phyloP scores from a whole-genome alignment of 2,329 filamentous ascomycete genomes.

The Penicillium sp. region DNA sequence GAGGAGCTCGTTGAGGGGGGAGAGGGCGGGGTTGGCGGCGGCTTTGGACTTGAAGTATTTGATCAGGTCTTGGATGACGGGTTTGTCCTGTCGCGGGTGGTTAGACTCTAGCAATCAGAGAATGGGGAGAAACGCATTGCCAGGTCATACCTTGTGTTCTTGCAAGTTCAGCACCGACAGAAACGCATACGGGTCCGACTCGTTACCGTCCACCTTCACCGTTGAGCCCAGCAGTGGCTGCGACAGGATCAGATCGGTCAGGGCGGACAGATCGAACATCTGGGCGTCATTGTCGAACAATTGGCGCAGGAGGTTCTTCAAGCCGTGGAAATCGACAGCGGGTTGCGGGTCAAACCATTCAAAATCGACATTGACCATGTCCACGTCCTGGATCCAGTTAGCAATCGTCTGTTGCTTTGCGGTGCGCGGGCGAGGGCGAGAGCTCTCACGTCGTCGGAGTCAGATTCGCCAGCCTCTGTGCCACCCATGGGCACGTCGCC shows the following conservation, averaged over 20 bases:
- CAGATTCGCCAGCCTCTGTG: slow-evolving; percentile 42
- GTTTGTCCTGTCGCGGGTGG: slow-evolving; percentile 57
- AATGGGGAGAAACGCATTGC: neutral
- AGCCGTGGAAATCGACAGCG: slow-evolving; percentile 89
- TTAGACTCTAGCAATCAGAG: slow-evolving; percentile 2
- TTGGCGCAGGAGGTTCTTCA: slow-evolving; percentile 86
- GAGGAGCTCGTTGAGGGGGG: slow-evolving; percentile 61
- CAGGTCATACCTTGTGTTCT: slow-evolving; percentile 62
- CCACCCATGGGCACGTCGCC: slow-evolving; percentile 48
- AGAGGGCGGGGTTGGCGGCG: slow-evolving; percentile 57
- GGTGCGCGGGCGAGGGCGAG: neutral
- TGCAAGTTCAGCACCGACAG: slow-evolving; percentile 82
- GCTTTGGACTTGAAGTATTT: slow-evolving; percentile 67
- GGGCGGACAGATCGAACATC: slow-evolving; percentile 81
- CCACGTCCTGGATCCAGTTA: slow-evolving; percentile 66
- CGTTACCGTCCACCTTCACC: slow-evolving; percentile 95
- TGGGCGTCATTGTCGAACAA: slow-evolving; percentile 86
- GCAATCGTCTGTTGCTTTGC: slow-evolving; percentile 3
- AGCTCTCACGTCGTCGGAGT: slow-evolving; percentile 44
- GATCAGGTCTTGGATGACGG: slow-evolving; percentile 69
- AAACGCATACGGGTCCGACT: slow-evolving; percentile 89
- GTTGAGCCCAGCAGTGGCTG: slow-evolving; percentile 90
- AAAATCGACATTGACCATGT: slow-evolving; percentile 93
- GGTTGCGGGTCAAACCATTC: slow-evolving; percentile 97
- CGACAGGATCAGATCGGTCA: slow-evolving; percentile 82